phyloP scores from a whole-genome alignment of 148 eudicot genomes.

The Nepenthes mirabilis region DNA sequence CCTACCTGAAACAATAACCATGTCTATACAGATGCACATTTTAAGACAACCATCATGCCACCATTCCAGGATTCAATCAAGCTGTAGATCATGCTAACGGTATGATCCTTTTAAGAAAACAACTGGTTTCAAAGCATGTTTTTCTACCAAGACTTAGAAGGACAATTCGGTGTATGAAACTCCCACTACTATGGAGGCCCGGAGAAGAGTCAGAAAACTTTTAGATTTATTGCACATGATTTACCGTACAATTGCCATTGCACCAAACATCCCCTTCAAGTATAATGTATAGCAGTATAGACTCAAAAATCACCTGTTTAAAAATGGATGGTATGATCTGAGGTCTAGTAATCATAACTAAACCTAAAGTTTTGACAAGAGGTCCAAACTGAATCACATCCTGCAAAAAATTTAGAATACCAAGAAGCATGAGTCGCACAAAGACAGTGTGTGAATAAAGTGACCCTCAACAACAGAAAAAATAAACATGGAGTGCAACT shows the following conservation, averaged over 20 bases:
- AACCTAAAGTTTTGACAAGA: conserved; percentile 91
- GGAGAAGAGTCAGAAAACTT: too few species aligned
- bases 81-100: neutral
- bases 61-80: neutral
- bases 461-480: neutral
- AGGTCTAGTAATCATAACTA: conserved; percentile 80
- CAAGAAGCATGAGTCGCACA: neutral
- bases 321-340: conserved; percentile 80
- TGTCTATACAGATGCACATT: too few species aligned
- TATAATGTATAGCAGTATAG: too few species aligned
- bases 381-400: conserved; percentile 98
- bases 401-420: conserved; percentile 19
- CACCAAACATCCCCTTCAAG: too few species aligned
- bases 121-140: too few species aligned
- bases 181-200: too few species aligned
- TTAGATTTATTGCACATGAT: too few species aligned
- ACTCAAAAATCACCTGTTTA: conserved; percentile 52
- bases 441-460: neutral
- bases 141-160: too few species aligned
- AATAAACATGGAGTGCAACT: neutral
- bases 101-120: neutral
- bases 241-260: too few species aligned
- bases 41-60: too few species aligned
- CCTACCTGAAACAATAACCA: conserved; percentile 51
- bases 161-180: too few species aligned